Percentiles rank a stretch among this genome's conserved stretches.
phyloP scores from a whole-genome alignment of 495 filamentous ascomycete species.

The Penicillium coprophilum region DNA sequence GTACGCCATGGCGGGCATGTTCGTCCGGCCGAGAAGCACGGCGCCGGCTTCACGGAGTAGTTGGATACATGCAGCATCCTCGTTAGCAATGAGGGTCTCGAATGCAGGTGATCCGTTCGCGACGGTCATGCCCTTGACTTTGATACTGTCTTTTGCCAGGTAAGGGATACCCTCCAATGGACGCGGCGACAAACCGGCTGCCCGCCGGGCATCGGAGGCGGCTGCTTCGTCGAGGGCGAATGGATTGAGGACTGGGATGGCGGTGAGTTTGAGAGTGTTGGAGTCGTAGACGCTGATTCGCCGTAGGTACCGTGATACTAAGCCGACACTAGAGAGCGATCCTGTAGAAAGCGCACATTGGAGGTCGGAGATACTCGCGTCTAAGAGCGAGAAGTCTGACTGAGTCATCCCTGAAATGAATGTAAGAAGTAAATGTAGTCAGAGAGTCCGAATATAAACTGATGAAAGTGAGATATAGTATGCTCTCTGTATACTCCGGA shows the following conservation, averaged over 20 bases:
- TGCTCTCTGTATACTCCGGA: too few species aligned
- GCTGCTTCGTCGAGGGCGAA: conserved; percentile 32
- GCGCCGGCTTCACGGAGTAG: conserved; percentile 62
- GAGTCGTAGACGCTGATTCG: conserved; percentile 42
- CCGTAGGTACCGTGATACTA: conserved; percentile 50
- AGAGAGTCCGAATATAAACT: too few species aligned
- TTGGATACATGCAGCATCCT: conserved; percentile 61
- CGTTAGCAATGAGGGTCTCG: conserved; percentile 58
- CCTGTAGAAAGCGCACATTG: conserved; percentile 43
- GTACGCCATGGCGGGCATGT: conserved; percentile 45
- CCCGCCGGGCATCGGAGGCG: conserved; percentile 33
- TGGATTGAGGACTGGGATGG: conserved; percentile 35
- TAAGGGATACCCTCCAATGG: conserved; percentile 72
- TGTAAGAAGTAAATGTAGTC: background rate
- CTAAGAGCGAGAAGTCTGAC: conserved; percentile 56
- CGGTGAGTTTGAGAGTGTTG: conserved; percentile 32
- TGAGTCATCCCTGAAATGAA: too few species aligned
- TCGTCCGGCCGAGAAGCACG: conserved; percentile 57
- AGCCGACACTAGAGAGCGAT: conserved; percentile 43
- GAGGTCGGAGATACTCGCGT: conserved; percentile 54
- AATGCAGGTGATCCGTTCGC: conserved; percentile 54
- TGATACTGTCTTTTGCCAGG: conserved; percentile 70
- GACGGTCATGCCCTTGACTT: conserved; percentile 65
- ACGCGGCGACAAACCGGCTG: conserved; percentile 32
- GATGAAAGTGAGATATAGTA: too few species aligned